Conservation (phyloP, 2,329 filamentous ascomycete genomes). For the Apiospora sp. region DNA sequence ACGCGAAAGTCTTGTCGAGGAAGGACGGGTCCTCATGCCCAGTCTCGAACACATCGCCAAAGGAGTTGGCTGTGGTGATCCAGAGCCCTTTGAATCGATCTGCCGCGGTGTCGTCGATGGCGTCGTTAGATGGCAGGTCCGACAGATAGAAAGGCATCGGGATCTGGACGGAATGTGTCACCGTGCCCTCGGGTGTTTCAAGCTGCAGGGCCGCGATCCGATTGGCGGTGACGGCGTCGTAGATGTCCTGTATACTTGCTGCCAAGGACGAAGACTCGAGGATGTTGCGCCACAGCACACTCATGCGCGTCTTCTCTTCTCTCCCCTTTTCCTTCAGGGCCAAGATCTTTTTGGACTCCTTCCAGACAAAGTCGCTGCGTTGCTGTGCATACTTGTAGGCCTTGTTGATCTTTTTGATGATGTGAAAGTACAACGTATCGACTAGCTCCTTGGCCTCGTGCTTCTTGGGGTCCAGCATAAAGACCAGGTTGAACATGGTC, state of each 20-base stretch:
- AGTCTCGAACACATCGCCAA: constrained; percentile 62
- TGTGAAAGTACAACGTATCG: constrained; percentile 82
- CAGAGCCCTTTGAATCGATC: constrained; percentile 78
- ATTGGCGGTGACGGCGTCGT: constrained; percentile 81
- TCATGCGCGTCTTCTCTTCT: constrained; percentile 67
- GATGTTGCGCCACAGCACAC: constrained; percentile 73
- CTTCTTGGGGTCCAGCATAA: constrained; percentile 82
- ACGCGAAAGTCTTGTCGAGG: constrained; percentile 84
- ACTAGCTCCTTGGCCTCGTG: constrained; percentile 79
- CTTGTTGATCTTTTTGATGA: constrained; percentile 92
- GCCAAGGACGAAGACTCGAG: constrained; percentile 79
- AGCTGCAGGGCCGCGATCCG: constrained; percentile 87
- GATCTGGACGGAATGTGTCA: constrained; percentile 71
- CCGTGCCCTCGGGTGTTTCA: constrained; percentile 64
- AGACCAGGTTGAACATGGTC: constrained; percentile 98
- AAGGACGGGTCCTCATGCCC: constrained; percentile 66
- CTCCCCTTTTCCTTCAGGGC: constrained; percentile 82
- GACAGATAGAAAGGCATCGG: constrained; percentile 74
- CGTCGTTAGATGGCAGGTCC: constrained; percentile 69
- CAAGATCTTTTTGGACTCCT: constrained; percentile 85
- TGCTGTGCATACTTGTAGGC: constrained; percentile 93
- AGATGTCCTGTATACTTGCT: constrained; percentile 82
- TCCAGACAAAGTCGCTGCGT: constrained; percentile 88
- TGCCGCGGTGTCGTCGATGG: constrained; percentile 64
- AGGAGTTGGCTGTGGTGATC: constrained; percentile 85